These are phyloP conservation scores for Penicillium dipodomyicola DNA, from an alignment of 495 filamentous ascomycete species.

Conservation along the genomic window DNA sequence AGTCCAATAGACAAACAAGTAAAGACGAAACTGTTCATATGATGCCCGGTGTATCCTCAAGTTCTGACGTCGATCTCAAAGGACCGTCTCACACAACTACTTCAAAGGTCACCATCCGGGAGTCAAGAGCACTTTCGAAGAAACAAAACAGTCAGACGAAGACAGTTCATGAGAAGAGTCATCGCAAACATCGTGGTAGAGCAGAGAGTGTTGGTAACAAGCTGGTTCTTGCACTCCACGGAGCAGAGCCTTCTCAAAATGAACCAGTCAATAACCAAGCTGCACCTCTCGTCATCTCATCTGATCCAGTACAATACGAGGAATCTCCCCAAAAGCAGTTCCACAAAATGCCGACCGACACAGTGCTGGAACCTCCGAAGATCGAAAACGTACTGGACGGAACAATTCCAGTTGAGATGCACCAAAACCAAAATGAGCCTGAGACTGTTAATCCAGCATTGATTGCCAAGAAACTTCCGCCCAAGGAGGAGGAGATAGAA, in stretches of 20 bases:
- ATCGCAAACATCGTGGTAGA: slow-evolving; percentile 18
- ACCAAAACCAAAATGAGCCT: neutral
- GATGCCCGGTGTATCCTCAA: neutral
- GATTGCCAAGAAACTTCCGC: neutral
- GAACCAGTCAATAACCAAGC: neutral
- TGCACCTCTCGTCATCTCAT: neutral
- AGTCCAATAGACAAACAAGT: neutral
- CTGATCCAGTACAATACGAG: slow-evolving; percentile 1
- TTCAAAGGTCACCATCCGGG: slow-evolving; percentile 6
- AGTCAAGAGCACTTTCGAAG: slow-evolving; percentile 6
- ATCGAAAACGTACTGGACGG: neutral
- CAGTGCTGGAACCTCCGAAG: neutral
- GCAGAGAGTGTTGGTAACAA: slow-evolving; percentile 31
- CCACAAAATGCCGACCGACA: neutral
- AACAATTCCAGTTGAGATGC: neutral
- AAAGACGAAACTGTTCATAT: neutral
- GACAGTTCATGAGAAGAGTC: neutral
- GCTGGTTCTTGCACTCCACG: slow-evolving; percentile 27
- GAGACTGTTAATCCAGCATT: neutral
- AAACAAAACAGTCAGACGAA: neutral
- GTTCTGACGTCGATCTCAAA: neutral
- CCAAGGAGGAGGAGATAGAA: neutral
- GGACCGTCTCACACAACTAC: neutral
- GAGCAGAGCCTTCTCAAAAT: slow-evolving; percentile 2
- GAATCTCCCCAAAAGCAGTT: neutral